phyloP scores from a whole-genome alignment of 2,329 filamentous ascomycete genomes.

The Didymella exigua region DNA sequence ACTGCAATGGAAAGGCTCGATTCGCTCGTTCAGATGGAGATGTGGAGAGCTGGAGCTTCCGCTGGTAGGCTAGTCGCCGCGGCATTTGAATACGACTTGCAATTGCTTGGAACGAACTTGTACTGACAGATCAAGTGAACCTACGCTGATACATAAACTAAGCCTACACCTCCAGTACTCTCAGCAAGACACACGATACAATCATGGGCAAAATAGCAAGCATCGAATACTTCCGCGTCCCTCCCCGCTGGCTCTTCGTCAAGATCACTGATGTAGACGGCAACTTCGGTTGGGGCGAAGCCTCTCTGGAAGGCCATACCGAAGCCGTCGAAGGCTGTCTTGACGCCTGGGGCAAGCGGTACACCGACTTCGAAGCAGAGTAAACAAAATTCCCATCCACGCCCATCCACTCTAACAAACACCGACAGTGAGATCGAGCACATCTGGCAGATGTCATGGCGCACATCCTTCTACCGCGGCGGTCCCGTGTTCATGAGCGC shows the following conservation, averaged over 20 bases:
- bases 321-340: constrained; percentile 76
- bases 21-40: neutral
- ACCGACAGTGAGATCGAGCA: constrained; percentile 73
- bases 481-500: constrained; percentile 83
- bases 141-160: neutral
- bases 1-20: constrained; percentile 9
- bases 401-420: neutral
- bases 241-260: constrained; percentile 78
- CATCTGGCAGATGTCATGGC: constrained; percentile 77
- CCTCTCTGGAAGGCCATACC: constrained; percentile 74
- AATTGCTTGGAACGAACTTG: neutral
- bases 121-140: neutral
- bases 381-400: constrained; percentile 41
- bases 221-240: constrained; percentile 76
- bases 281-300: constrained; percentile 74
- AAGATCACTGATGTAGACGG: constrained; percentile 73
- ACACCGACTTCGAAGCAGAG: constrained; percentile 73
- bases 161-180: neutral
- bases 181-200: neutral
- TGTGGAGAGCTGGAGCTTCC: constrained; percentile 2
- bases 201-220: constrained; percentile 67
- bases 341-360: constrained; percentile 67
- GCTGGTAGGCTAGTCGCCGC: neutral
- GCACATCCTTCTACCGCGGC: constrained; percentile 74
- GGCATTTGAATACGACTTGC: constrained; percentile 1